These are phyloP conservation scores for Odontarrhena argentea DNA, from an alignment of 345 rosid genomes.

Conservation along the genomic window DNA sequence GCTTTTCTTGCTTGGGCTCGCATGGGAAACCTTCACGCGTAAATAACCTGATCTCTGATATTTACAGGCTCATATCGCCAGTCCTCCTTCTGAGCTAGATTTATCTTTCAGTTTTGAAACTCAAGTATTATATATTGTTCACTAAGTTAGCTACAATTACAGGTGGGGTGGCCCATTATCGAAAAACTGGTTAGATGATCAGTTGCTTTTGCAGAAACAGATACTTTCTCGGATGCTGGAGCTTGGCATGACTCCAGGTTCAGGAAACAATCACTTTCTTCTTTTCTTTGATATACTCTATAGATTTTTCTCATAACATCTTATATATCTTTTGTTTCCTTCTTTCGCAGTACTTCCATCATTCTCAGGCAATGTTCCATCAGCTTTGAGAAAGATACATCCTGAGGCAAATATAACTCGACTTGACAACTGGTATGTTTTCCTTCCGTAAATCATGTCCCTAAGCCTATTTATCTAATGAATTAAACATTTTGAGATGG, in stretches of 20 bases:
- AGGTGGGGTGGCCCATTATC: constrained; percentile 98
- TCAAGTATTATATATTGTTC: constrained; percentile 15
- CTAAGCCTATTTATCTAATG: neutral
- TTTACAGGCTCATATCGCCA: neutral
- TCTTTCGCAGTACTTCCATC: constrained; percentile 80
- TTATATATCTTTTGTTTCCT: constrained; percentile 22
- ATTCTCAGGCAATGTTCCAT: constrained; percentile 97
- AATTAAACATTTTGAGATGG: neutral
- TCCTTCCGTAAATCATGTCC: neutral
- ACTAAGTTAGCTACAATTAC: constrained; percentile 24
- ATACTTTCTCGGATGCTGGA: constrained; percentile 82
- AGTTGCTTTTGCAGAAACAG: constrained; percentile 74
- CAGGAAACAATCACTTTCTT: constrained; percentile 6
- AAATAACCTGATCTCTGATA: constrained; percentile 30
- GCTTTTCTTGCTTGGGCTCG: constrained; percentile 99
- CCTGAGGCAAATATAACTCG: constrained; percentile 84
- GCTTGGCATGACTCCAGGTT: constrained; percentile 98
- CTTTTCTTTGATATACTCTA: constrained; percentile 4
- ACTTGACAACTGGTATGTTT: constrained; percentile 84
- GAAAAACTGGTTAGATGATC: constrained; percentile 79
- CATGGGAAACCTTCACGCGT: constrained; percentile 98
- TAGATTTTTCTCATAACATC: constrained; percentile 9
- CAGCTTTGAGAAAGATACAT: constrained; percentile 67
- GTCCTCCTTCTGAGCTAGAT: constrained; percentile 22
- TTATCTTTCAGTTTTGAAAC: constrained; percentile 8